A percentile compares a stretch with the other conserved stretches of the same genome.
Evolutionary conservation across 257 asterid genomes (phyloP).

Genomic region (Paraleonurus japonicus): DNA sequence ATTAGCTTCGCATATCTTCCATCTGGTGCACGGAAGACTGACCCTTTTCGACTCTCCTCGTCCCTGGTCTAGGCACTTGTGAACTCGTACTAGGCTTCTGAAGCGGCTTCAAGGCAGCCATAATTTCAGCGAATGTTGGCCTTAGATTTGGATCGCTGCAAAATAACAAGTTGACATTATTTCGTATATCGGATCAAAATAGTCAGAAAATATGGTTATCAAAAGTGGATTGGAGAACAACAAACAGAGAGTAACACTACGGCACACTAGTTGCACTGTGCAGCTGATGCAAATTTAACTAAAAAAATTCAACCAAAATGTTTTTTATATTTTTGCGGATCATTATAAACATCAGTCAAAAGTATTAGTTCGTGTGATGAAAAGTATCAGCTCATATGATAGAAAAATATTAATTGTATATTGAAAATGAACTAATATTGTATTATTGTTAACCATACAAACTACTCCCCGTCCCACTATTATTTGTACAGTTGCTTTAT

Average conservation of each 20-base stretch:
- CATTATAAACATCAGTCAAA: too few relatives aligned
- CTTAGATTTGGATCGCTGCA: conserved; percentile 77
- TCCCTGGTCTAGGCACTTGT: conserved; percentile 43
- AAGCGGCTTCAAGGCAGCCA: conserved; percentile 82
- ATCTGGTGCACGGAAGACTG: conserved; percentile 39
- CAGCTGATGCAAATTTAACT: too few relatives aligned
- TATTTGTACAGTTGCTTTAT: too few relatives aligned
- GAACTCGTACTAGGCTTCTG: conserved; percentile 70
- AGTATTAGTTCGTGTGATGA: too few relatives aligned
- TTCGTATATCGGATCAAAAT: not conserved
- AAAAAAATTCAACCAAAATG: too few relatives aligned
- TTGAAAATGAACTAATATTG: too few relatives aligned
- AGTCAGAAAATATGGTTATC: not conserved
- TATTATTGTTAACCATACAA: too few relatives aligned
- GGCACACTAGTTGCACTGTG: too few relatives aligned
- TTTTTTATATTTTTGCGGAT: too few relatives aligned
- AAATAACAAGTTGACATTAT: not conserved
- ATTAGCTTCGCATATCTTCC: conserved; percentile 39
- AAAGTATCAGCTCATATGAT: too few relatives aligned
- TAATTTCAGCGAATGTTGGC: conserved; percentile 88
- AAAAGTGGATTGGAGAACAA: not conserved
- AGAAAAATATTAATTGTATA: too few relatives aligned
- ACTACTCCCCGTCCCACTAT: too few relatives aligned
- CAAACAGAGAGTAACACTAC: not conserved
- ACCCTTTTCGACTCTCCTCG: conserved; percentile 47